A percentile compares a stretch with the other conserved stretches of the same genome.
These are phyloP conservation scores for Gyrodon lividus DNA, from an alignment of 768 basidiomycete species.

Conservation along the genomic window DNA sequence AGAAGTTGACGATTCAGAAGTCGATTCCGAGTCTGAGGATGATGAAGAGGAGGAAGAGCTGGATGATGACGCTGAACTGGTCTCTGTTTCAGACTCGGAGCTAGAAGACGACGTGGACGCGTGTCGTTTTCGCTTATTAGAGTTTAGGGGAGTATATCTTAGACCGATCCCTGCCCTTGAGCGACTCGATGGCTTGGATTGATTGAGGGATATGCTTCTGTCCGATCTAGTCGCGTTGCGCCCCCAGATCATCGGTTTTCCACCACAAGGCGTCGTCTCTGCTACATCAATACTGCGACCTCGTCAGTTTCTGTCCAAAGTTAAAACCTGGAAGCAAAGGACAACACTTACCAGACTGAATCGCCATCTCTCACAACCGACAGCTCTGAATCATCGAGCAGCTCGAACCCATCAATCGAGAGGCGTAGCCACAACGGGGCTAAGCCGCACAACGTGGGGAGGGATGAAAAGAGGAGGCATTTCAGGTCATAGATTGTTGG, in stretches of 20 bases:
- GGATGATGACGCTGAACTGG: constrained; percentile 17
- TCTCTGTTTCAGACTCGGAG: constrained; percentile 23
- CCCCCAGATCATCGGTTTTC: too few relatives aligned
- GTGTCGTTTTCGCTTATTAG: constrained; percentile 29
- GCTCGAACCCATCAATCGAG: constrained; percentile 29
- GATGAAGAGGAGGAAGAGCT: constrained; percentile 12
- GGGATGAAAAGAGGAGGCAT: constrained; percentile 12
- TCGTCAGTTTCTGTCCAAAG: background rate
- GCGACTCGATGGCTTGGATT: background rate
- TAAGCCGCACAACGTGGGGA: constrained; percentile 9
- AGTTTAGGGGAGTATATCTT: background rate
- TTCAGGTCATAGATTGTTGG: constrained; percentile 20
- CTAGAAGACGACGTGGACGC: constrained; percentile 14
- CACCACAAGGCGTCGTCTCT: background rate
- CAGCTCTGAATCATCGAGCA: constrained; percentile 29
- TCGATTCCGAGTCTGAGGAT: constrained; percentile 27
- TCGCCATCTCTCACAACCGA: constrained; percentile 28
- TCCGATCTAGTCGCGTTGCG: background rate
- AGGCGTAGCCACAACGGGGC: constrained; percentile 11
- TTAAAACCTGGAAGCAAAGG: too few relatives aligned
- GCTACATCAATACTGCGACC: constrained; percentile 16
- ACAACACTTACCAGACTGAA: constrained; percentile 22
- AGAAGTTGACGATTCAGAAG: constrained; percentile 17
- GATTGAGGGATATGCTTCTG: background rate
- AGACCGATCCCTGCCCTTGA: background rate